Evolutionary conservation across 1,284 basidiomycete species (phyloP), one percentile per base, ranked within the genome.

Genomic region (Cryptococcus neoformans): DNA sequence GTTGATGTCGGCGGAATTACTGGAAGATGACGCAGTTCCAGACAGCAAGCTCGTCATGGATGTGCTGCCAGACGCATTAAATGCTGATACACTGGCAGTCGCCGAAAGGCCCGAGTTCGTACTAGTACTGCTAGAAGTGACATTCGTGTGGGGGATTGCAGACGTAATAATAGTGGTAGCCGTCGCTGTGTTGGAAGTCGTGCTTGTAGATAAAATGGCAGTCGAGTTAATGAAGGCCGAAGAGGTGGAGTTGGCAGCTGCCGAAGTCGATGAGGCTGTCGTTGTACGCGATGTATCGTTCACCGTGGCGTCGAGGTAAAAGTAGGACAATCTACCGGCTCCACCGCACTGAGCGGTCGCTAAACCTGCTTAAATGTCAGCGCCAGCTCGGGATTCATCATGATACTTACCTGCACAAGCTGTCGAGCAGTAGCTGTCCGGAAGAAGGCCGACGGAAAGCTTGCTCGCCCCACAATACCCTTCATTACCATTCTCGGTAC

Each of bases 401-500:
- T 36, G 17, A 21, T 21, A 21, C 21, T 21, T 21, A 21, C 21
- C 21, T 21, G 21, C 21, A 38, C 55, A 56, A 10, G 3, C 21
- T 9, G 44, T 36, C n/a, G 14, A 37, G n/a, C 52, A 53, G 11
- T 47, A 17, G 9, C 44, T 35, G n/a, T 53, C 52, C 3, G 44
- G 34, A 9, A 36, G 11, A 7, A 47, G 21, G 36, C 7, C 14
- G 12, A 34, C 12, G 37, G 17, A 34, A 4, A 56, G 55, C 35
- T 60, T 45, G 39, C 38, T 53, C 16, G 48, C 51, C 6, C 61
- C 59, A 39, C 67, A 66, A 54, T 49, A 68, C 49, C 68, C 71
- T 51, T 67, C 60, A 39, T 59, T 65, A 34, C 65, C 54, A 51
- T 54, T 49, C 53, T 66, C 52, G 35, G 66, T 61, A 54, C 61